Percentiles rank a stretch among this genome's conserved stretches.
These are phyloP conservation scores for Saturnispora kantuleensis DNA, from an alignment of 805 yeast species.

Conservation along the genomic window DNA sequence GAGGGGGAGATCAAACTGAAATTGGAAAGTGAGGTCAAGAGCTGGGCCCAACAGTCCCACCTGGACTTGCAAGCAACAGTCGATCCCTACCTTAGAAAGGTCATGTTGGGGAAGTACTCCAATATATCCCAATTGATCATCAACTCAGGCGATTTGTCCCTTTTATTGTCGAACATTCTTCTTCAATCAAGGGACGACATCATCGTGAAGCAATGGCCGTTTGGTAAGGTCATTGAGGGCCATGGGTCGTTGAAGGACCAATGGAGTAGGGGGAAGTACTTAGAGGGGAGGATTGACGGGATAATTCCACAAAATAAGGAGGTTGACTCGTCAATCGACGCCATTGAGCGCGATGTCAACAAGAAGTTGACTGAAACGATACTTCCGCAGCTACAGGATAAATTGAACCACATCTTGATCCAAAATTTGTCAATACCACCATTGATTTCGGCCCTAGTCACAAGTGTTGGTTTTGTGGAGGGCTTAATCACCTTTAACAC, in stretches of 20 bases:
- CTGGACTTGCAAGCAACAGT: conserved; percentile 27
- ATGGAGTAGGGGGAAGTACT: conserved; percentile 19
- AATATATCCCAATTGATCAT: conserved; percentile 23
- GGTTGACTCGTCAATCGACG: conserved; percentile 11
- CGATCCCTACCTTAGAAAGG: conserved; percentile 22
- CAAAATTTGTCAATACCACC: conserved; percentile 19
- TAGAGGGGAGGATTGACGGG: conserved; percentile 25
- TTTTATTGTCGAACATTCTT: conserved; percentile 21
- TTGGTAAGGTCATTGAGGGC: conserved; percentile 19
- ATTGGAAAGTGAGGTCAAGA: conserved; percentile 17
- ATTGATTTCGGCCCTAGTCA: conserved; percentile 19
- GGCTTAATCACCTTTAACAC: conserved; percentile 22
- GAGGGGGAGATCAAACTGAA: conserved; percentile 5
- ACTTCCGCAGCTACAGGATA: conserved; percentile 22
- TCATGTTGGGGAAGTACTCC: conserved; percentile 21
- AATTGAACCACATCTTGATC: conserved; percentile 18
- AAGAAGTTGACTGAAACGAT: conserved; percentile 11
- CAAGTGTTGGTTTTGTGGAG: conserved; percentile 21
- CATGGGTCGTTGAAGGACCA: conserved; percentile 25
- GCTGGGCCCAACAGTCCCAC: conserved; percentile 28
- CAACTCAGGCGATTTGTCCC: conserved; percentile 26
- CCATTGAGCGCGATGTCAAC: background rate
- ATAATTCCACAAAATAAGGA: conserved; percentile 11
- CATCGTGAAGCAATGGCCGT: conserved; percentile 19
- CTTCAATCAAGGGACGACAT: conserved; percentile 19